Percentiles rank a stretch among this genome's conserved stretches.
These are phyloP conservation scores for Lecanicillium sp. DNA, from an alignment of 2,329 filamentous ascomycete genomes.

Conservation along the genomic window DNA sequence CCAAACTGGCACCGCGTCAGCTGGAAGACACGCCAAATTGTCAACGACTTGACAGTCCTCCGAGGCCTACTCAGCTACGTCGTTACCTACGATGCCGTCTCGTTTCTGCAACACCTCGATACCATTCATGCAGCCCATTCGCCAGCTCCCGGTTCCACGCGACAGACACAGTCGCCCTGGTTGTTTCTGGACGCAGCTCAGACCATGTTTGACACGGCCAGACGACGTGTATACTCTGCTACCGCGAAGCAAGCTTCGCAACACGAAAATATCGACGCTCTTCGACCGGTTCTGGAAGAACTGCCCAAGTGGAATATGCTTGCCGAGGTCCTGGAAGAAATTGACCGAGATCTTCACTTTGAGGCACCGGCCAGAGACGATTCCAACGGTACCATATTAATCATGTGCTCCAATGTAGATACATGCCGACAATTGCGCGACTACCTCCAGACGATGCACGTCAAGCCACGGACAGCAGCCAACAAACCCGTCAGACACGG, in stretches of 20 bases:
- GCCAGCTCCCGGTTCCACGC: constrained; percentile 77
- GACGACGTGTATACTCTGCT: constrained; percentile 76
- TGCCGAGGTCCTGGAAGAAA: constrained; percentile 86
- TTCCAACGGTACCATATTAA: constrained; percentile 83
- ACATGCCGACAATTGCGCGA: constrained; percentile 86
- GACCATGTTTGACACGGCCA: constrained; percentile 86
- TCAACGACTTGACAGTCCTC: constrained; percentile 77
- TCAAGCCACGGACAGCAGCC: constrained; percentile 40
- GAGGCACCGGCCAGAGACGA: constrained; percentile 70
- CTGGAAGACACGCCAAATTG: constrained; percentile 91
- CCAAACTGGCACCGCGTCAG: constrained; percentile 96
- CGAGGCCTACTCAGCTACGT: constrained; percentile 75
- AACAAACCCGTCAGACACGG: constrained; percentile 21
- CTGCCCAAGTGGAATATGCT: constrained; percentile 89
- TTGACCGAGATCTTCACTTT: constrained; percentile 83
- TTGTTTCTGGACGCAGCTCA: constrained; percentile 92
- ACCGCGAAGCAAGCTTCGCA: constrained; percentile 45
- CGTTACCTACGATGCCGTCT: constrained; percentile 80
- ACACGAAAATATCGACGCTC: constrained; percentile 45
- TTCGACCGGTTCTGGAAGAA: constrained; percentile 82
- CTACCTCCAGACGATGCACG: constrained; percentile 85
- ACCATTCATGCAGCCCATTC: constrained; percentile 88
- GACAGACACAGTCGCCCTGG: constrained; percentile 90
- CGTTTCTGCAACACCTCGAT: constrained; percentile 87
- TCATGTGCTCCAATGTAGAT: constrained; percentile 88